Evolutionary conservation across 2,329 filamentous ascomycete species (phyloP).

Genomic region (Hypoxylon sp.): DNA sequence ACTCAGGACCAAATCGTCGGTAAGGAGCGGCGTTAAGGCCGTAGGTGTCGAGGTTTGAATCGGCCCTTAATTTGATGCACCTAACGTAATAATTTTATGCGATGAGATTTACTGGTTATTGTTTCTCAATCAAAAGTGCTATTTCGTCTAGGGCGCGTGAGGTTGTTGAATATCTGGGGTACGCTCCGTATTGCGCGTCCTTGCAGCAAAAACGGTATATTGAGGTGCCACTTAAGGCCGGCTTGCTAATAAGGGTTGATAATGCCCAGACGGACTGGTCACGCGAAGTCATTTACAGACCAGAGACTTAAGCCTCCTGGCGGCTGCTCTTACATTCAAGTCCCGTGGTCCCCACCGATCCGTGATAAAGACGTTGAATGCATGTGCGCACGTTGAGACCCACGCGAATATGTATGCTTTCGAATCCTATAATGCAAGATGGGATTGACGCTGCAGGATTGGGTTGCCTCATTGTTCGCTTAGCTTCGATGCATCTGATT

Average conservation of each 20-base stretch:
- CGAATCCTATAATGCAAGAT: conserved; percentile 27
- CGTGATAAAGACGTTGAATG: conserved; percentile 26
- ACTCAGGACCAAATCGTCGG: conserved; percentile 19
- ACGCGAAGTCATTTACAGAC: conserved; percentile 18
- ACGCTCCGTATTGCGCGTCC: conserved; percentile 38
- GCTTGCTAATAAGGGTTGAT: conserved; percentile 14
- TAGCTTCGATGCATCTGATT: conserved; percentile 14
- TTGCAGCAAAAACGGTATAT: conserved; percentile 21
- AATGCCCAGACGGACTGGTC: conserved; percentile 22
- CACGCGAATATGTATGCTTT: conserved; percentile 18
- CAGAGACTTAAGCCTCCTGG: conserved; percentile 34
- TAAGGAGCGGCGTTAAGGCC: conserved; percentile 21
- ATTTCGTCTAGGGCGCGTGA: conserved; percentile 27
- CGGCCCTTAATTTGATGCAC: conserved; percentile 27
- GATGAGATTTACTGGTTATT: conserved; percentile 35
- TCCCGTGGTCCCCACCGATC: conserved; percentile 32
- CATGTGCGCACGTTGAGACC: conserved; percentile 23
- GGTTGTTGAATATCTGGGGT: conserved; percentile 16
- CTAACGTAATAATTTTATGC: conserved; percentile 29
- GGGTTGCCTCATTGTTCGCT: conserved; percentile 32
- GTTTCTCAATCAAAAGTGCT: conserved; percentile 18
- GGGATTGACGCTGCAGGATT: conserved; percentile 28
- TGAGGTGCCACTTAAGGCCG: conserved; percentile 19
- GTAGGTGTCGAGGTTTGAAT: conserved; percentile 22
- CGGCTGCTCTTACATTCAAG: conserved; percentile 43